Base-by-base conservation (phyloP, 768 basidiomycete species). In the Suillus discolor region DNA sequence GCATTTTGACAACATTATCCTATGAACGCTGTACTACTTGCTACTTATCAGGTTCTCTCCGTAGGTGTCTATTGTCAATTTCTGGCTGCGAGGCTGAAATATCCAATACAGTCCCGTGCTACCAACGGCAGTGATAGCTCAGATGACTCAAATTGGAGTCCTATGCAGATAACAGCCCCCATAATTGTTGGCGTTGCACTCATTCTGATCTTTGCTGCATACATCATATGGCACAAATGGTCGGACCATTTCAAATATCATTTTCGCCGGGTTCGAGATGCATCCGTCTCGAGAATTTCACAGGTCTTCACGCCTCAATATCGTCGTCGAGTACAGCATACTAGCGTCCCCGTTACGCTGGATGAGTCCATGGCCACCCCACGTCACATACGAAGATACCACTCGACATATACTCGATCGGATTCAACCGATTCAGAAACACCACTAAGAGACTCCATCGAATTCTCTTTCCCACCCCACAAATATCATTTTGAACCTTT, bases 81-180 rank as follows among this genome's bases (percentile, higher is more conserved):
- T 20, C 36, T 16, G 23, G 39, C 31, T 15, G 47, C 42, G 16
- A 64, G 7, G 53, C 55, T 59, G 34, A 38, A 20, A 62, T 16
- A 34, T 11, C 1, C 49, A 41, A 31, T 57, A 31, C 57, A 77
- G 75, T 63, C 66, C 61, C 71, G 72, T 34, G 60, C 66, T 25
- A 67, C 63, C 28, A 25, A 28, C 15, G 57, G 20, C 16, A 3
- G n/a, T 28, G 42, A 13, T 41, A 12, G 36, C 18, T 23, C 18
- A 2, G 1, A 1, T 18, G 11, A 44, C 3, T 44, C 34, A 18
- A 23, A 41, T 20, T 79, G 77, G 77, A 60, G 60, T 16, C 7
- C 76, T 16, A 42, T 75, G 9, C 80, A 81, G 60, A 79, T 81
- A 57, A 74, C 72, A 12, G 51, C 72, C 0, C 80, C 81, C 8